Conservation (phyloP, 116 monocot genomes). For the Phalaenopsis hybrid region DNA sequence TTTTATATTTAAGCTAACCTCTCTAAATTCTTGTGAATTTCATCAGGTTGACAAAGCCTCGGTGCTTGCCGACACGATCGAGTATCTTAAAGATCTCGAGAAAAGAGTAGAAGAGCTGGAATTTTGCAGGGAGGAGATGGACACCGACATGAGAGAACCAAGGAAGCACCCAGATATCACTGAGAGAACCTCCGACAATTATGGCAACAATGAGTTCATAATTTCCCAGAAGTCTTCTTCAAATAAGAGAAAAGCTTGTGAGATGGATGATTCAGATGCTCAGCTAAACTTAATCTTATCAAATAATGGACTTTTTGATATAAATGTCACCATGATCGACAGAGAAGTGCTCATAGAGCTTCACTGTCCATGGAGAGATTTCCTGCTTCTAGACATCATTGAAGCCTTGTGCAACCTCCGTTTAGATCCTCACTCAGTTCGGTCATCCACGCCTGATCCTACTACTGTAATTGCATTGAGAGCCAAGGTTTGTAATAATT, state of each 20-base stretch:
- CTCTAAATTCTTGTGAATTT: neutral
- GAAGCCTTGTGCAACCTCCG: slow-evolving; percentile 50
- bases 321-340: slow-evolving; percentile 48
- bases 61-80: slow-evolving; percentile 56
- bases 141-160: slow-evolving; percentile 21
- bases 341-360: slow-evolving; percentile 55
- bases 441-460: slow-evolving; percentile 42
- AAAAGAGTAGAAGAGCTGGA: slow-evolving; percentile 63
- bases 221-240: slow-evolving; percentile 6
- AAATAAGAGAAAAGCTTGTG: slow-evolving; percentile 47
- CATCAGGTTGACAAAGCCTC: slow-evolving; percentile 59
- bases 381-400: slow-evolving; percentile 54
- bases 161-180: slow-evolving; percentile 36
- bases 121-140: slow-evolving; percentile 25
- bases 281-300: slow-evolving; percentile 22
- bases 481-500: slow-evolving; percentile 51
- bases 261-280: slow-evolving; percentile 17
- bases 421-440: slow-evolving; percentile 60
- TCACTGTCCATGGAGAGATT: slow-evolving; percentile 71
- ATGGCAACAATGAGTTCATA: slow-evolving; percentile 18
- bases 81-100: slow-evolving; percentile 77
- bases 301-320: slow-evolving; percentile 30
- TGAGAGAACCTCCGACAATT: slow-evolving; percentile 66
- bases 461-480: slow-evolving; percentile 39
- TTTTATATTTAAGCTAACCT: too few relatives aligned